Percentiles rank a stretch among this genome's conserved stretches.
Evolutionary conservation across 306 rosid genomes (phyloP).

Genomic region (Lupinus albus): DNA sequence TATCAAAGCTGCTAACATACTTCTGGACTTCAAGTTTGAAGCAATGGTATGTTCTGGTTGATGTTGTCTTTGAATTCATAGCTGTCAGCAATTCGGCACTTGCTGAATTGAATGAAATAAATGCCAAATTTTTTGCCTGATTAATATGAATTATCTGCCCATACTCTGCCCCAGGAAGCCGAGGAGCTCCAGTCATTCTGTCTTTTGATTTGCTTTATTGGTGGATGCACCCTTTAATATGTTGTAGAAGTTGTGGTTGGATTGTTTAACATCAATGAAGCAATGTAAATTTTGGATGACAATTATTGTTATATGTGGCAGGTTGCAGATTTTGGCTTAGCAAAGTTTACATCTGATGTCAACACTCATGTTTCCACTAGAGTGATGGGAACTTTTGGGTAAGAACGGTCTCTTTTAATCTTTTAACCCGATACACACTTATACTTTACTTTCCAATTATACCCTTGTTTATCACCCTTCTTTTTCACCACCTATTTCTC

Average conservation of each 20-base stretch:
- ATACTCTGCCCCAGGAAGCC: not conserved
- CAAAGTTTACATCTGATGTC: constrained; percentile 75
- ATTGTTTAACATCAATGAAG: not conserved
- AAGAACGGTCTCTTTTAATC: constrained; percentile 41
- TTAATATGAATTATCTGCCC: not conserved
- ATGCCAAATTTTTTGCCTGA: not conserved
- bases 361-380: constrained; percentile 95
- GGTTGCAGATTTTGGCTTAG: constrained; percentile 99
- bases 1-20: constrained; percentile 89
- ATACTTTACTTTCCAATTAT: too few species aligned
- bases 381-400: constrained; percentile 99
- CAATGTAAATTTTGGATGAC: not conserved
- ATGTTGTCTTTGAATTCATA: not conserved
- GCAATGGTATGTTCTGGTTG: constrained; percentile 67
- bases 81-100: not conserved
- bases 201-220: not conserved
- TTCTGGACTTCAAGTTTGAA: constrained; percentile 89
- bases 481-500: too few species aligned
- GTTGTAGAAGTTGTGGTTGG: not conserved
- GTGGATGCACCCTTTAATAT: constrained; percentile 29
- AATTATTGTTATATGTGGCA: constrained; percentile 37
- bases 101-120: not conserved
- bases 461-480: too few species aligned
- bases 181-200: not conserved
- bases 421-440: too few species aligned